Conservation (phyloP, 2,329 filamentous ascomycete genomes). For the Verruconis gallopava region DNA sequence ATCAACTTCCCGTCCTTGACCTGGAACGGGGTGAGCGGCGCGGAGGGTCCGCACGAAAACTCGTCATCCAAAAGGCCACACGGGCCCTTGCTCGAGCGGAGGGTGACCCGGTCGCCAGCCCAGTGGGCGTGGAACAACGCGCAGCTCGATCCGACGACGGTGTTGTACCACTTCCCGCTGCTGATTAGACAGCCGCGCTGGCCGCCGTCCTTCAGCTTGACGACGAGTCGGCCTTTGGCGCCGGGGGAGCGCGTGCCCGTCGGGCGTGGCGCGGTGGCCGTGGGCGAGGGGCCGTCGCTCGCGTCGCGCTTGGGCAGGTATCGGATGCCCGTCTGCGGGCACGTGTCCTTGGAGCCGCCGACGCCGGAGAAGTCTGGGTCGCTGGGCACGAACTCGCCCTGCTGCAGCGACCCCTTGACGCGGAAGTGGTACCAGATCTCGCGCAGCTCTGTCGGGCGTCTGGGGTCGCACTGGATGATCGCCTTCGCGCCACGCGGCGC, state of each 20-base stretch:
- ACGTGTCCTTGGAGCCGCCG: conserved; percentile 36
- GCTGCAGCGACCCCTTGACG: conserved; percentile 44
- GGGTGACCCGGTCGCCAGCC: conserved; percentile 34
- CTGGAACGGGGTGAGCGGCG: conserved; percentile 31
- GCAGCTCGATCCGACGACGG: conserved; percentile 41
- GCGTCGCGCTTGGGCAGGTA: conserved; percentile 45
- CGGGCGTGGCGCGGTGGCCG: conserved; percentile 16
- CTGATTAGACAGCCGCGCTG: conserved; percentile 52
- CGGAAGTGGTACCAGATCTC: conserved; percentile 54
- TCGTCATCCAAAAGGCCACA: conserved; percentile 42
- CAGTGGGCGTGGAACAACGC: conserved; percentile 32
- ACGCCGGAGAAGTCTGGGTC: conserved; percentile 31
- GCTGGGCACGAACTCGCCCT: conserved; percentile 46
- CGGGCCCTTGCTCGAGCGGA: conserved; percentile 44
- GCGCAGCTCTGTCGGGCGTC: conserved; percentile 32
- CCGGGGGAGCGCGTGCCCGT: conserved; percentile 26
- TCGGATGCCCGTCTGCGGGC: conserved; percentile 48
- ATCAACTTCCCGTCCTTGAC: conserved; percentile 21
- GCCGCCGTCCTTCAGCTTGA: conserved; percentile 32
- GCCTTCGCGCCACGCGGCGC: conserved; percentile 35
- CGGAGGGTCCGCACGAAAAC: conserved; percentile 42
- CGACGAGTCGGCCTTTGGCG: conserved; percentile 49
- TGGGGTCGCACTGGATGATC: conserved; percentile 42
- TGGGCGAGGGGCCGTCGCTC: conserved; percentile 21
- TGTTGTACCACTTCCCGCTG: conserved; percentile 53